A percentile compares a stretch with the other conserved stretches of the same genome.
Evolutionary conservation across 2,329 filamentous ascomycete species (phyloP).

Genomic region (Metarhizium guizhouense): DNA sequence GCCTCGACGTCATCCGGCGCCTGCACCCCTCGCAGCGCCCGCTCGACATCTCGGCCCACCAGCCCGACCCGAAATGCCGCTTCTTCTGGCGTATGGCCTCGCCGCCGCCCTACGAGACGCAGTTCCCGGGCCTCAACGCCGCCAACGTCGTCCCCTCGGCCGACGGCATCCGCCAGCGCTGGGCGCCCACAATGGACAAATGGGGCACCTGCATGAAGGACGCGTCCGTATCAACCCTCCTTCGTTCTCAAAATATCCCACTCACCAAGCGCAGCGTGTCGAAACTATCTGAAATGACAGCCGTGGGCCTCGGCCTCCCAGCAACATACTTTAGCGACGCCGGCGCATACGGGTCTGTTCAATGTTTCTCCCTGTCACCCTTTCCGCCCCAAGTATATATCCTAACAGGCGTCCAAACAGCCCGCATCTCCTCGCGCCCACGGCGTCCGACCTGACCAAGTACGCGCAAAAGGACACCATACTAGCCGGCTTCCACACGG

Average conservation of each 20-base stretch:
- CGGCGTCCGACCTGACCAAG: slow-evolving; percentile 46
- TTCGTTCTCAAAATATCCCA: background rate
- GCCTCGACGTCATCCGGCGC: slow-evolving; percentile 45
- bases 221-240: slow-evolving; percentile 29
- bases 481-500: slow-evolving; percentile 54
- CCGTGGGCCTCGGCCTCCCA: slow-evolving; percentile 45
- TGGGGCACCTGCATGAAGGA: slow-evolving; percentile 54
- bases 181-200: slow-evolving; percentile 45
- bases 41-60: slow-evolving; percentile 46
- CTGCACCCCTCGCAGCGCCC: slow-evolving; percentile 46
- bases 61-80: slow-evolving; percentile 52
- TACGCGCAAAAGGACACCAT: slow-evolving; percentile 48
- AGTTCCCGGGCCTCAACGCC: slow-evolving; percentile 47
- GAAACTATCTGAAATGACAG: slow-evolving; percentile 49
- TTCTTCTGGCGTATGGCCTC: slow-evolving; percentile 57
- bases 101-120: slow-evolving; percentile 41
- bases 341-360: slow-evolving; percentile 41
- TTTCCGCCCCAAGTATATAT: background rate
- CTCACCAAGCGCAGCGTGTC: slow-evolving; percentile 33
- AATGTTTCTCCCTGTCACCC: background rate
- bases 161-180: slow-evolving; percentile 37
- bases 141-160: slow-evolving; percentile 45
- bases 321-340: slow-evolving; percentile 44
- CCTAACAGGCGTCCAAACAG: slow-evolving; percentile 18
- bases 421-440: slow-evolving; percentile 53